These are phyloP conservation scores for Hydrangea macrophylla DNA, from an alignment of 148 eudicot species.

Conservation along the genomic window DNA sequence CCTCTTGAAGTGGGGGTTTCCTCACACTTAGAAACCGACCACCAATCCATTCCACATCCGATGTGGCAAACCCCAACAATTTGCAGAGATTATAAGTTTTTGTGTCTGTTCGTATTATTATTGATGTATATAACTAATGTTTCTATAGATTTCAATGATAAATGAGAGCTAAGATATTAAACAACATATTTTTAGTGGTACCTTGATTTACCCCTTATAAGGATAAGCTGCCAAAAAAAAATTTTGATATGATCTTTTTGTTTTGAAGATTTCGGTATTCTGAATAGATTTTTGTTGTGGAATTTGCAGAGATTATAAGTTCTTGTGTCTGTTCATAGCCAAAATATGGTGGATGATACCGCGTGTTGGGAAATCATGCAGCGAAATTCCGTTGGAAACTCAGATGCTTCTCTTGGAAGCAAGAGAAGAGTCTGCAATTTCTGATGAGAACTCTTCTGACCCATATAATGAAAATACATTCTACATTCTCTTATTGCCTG, in stretches of 20 bases:
- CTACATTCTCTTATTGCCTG: constrained; percentile 46
- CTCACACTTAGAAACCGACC: no score
- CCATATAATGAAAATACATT: constrained; percentile 7
- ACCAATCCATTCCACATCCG: no score
- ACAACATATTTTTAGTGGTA: no score
- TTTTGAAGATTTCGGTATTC: neutral
- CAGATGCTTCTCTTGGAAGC: constrained; percentile 38
- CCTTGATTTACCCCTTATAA: no score
- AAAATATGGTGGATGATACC: constrained; percentile 71
- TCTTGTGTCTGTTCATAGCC: constrained; percentile 36
- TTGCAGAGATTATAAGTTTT: no score
- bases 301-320: constrained; percentile 34
- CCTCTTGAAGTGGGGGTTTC: no score
- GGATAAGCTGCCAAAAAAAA: neutral
- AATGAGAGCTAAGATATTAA: no score
- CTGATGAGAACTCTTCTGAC: neutral
- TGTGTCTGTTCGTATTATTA: no score
- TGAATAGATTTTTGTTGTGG: neutral
- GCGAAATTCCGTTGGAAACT: constrained; percentile 42
- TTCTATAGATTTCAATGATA: no score
- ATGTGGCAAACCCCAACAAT: no score
- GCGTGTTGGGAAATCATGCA: constrained; percentile 37
- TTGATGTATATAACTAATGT: no score
- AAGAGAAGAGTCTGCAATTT: neutral
- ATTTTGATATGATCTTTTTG: neutral